These are phyloP conservation scores for Austroboletus rostrupii DNA, from an alignment of 1,284 basidiomycete species.

Conservation along the genomic window DNA sequence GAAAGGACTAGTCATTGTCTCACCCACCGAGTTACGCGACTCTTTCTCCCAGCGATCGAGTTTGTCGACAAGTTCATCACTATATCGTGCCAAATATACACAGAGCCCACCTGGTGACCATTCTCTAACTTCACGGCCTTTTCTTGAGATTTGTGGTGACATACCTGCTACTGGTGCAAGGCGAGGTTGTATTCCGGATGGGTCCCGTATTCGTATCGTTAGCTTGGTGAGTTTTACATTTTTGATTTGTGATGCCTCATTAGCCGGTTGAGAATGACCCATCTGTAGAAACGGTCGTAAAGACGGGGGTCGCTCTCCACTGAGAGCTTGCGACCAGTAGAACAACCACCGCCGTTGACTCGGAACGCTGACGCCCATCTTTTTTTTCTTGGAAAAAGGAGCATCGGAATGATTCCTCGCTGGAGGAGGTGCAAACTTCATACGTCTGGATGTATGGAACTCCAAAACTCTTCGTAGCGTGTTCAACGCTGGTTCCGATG, in stretches of 20 bases:
- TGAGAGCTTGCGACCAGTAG: conserved; percentile 69
- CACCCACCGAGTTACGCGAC: conserved; percentile 42
- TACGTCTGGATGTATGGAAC: conserved; percentile 65
- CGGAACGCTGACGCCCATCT: conserved; percentile 72
- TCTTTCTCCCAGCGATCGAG: conserved; percentile 59
- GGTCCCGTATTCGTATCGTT: conserved; percentile 54
- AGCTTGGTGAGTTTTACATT: conserved; percentile 50
- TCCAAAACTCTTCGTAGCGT: conserved; percentile 60
- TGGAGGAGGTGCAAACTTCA: conserved; percentile 42
- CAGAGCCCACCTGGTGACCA: conserved; percentile 50
- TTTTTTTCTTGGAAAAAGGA: conserved; percentile 40
- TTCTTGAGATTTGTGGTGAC: conserved; percentile 44
- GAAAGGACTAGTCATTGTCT: conserved; percentile 39
- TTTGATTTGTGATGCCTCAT: conserved; percentile 5
- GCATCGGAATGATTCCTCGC: conserved; percentile 2
- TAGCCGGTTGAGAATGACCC: conserved; percentile 4
- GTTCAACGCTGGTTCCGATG: conserved; percentile 22
- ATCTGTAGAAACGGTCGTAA: conserved; percentile 35
- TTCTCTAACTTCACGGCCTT: conserved; percentile 29
- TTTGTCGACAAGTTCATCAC: conserved; percentile 59
- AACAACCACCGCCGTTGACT: conserved; percentile 69
- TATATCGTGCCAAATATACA: conserved; percentile 75
- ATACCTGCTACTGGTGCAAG: conserved; percentile 55
- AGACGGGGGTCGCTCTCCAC: conserved; percentile 47
- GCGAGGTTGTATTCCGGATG: conserved; percentile 45